Evolutionary conservation across 2,329 filamentous ascomycete genomes (phyloP).

Genomic region (Pseudodiploospora longispora): DNA sequence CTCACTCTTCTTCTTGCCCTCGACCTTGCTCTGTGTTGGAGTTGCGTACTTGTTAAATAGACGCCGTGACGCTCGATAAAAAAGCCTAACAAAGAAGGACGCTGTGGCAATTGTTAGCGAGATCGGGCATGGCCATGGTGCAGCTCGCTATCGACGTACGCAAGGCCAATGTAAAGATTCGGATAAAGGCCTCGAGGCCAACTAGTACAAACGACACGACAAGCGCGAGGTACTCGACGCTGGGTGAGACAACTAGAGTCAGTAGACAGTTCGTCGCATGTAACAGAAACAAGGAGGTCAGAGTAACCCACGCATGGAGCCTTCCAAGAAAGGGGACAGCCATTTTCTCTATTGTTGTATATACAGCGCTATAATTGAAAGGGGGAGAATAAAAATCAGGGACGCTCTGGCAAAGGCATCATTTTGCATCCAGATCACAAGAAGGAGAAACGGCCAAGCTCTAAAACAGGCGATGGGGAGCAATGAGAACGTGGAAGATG

Average conservation of each 20-base stretch:
- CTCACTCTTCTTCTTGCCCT: slow-evolving; percentile 58
- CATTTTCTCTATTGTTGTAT: slow-evolving; percentile 24
- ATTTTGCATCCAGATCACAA: background rate
- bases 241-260: slow-evolving; percentile 24
- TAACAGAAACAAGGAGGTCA: background rate
- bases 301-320: slow-evolving; percentile 40
- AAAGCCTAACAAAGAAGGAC: slow-evolving; percentile 69
- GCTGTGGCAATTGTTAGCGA: slow-evolving; percentile 40
- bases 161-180: slow-evolving; percentile 78
- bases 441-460: background rate
- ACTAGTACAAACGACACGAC: slow-evolving; percentile 77
- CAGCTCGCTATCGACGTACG: slow-evolving; percentile 46
- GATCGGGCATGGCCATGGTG: slow-evolving; percentile 4
- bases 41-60: slow-evolving; percentile 75
- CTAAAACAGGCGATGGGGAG: background rate
- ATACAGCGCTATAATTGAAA: background rate
- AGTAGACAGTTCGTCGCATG: background rate
- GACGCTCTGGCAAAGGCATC: too few species aligned
- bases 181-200: slow-evolving; percentile 71
- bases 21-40: slow-evolving; percentile 58
- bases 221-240: slow-evolving; percentile 81
- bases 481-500: slow-evolving; percentile 2
- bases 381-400: background rate
- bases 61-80: slow-evolving; percentile 72
- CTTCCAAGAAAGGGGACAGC: slow-evolving; percentile 45